These are phyloP conservation scores for Hibiscus syriacus DNA, from an alignment of 345 rosid genomes.

Conservation along the genomic window DNA sequence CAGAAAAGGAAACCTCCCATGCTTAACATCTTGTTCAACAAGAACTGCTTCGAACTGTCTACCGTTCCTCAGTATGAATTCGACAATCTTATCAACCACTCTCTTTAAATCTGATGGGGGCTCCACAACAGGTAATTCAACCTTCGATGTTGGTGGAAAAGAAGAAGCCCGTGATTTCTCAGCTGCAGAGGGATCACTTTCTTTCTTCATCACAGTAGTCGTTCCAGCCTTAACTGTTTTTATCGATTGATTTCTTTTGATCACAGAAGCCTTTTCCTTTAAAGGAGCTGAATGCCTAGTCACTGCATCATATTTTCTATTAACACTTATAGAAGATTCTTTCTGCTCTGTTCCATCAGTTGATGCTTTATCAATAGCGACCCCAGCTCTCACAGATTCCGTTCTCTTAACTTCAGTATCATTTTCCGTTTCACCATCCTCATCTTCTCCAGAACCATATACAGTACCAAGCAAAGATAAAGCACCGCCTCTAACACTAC, in stretches of 20 bases:
- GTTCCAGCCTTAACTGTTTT: slow-evolving; percentile 38
- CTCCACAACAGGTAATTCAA: slow-evolving; percentile 53
- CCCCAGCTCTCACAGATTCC: slow-evolving; percentile 21
- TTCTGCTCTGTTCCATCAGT: slow-evolving; percentile 33
- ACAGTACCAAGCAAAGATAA: slow-evolving; percentile 79
- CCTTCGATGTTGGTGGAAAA: slow-evolving; percentile 27
- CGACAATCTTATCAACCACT: slow-evolving; percentile 83
- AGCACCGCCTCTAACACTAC: slow-evolving; percentile 42
- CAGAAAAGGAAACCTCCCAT: slow-evolving; percentile 88
- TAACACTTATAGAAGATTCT: slow-evolving; percentile 20
- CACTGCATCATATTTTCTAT: slow-evolving; percentile 26
- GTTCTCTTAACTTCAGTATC: slow-evolving; percentile 19
- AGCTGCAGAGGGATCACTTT: slow-evolving; percentile 24
- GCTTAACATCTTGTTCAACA: slow-evolving; percentile 68
- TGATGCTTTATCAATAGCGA: slow-evolving; percentile 20
- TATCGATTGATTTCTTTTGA: slow-evolving; percentile 45
- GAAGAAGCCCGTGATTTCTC: slow-evolving; percentile 32
- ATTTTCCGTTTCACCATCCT: slow-evolving; percentile 45
- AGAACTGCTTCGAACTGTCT: slow-evolving; percentile 77
- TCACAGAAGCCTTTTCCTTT: slow-evolving; percentile 38
- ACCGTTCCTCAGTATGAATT: slow-evolving; percentile 80
- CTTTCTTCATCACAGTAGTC: slow-evolving; percentile 33
- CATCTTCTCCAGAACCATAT: slow-evolving; percentile 85
- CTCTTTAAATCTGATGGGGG: slow-evolving; percentile 85
- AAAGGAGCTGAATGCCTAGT: slow-evolving; percentile 30